phyloP scores from a whole-genome alignment of 2,329 filamentous ascomycete genomes.

The Ophiostoma montium region DNA sequence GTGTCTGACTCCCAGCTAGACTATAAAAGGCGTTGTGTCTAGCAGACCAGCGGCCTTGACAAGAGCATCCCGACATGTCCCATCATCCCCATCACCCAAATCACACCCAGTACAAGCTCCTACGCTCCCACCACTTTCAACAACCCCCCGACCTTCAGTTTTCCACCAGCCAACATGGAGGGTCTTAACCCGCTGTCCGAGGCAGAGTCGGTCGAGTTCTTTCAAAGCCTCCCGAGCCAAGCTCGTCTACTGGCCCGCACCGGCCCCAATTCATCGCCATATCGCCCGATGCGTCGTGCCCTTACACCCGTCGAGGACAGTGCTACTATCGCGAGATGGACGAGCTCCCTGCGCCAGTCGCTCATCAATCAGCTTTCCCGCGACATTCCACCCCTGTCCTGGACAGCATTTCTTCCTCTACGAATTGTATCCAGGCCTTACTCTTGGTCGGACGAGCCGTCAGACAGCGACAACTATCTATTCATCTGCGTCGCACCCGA shows the following conservation, averaged over 20 bases:
- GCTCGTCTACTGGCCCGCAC: not conserved
- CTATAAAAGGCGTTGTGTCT: not conserved
- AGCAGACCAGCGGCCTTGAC: not conserved
- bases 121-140: not conserved
- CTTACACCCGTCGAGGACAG: not conserved
- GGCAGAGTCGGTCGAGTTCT: not conserved
- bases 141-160: not conserved
- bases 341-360: not conserved
- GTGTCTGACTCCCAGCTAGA: not conserved
- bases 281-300: not conserved
- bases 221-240: not conserved
- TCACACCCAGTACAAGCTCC: not conserved
- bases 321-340: not conserved
- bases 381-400: not conserved
- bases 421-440: not conserved
- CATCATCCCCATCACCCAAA: not conserved
- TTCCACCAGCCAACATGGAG: not conserved
- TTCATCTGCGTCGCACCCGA: not conserved
- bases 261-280: not conserved
- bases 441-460: not conserved
- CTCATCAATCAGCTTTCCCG: not conserved
- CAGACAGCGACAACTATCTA: not conserved
- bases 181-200: not conserved
- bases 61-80: too few species aligned
- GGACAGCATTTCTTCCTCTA: not conserved